Evolutionary conservation across 768 basidiomycete species (phyloP).

Genomic region (Guyanaporus albipodus): DNA sequence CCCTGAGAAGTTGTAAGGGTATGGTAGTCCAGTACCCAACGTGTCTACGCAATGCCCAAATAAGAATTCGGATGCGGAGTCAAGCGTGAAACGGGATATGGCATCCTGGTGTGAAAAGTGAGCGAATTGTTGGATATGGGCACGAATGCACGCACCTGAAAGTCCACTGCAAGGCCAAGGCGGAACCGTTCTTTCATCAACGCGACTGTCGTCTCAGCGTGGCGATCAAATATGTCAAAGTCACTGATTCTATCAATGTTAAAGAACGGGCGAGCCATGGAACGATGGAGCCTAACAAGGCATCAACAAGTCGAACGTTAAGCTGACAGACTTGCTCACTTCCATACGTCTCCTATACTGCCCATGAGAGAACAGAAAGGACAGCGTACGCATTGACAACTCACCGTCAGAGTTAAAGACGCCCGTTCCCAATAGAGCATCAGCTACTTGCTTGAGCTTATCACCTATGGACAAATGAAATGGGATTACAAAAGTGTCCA

Average conservation of each 20-base stretch:
- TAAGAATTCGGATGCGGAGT: constrained; percentile 52
- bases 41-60: constrained; percentile 43
- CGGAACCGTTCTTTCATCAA: constrained; percentile 42
- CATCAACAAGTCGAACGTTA: not conserved
- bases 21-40: constrained; percentile 35
- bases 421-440: constrained; percentile 44
- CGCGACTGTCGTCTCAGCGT: constrained; percentile 45
- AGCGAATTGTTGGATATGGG: not conserved
- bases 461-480: constrained; percentile 24
- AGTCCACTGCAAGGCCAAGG: constrained; percentile 51
- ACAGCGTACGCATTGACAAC: not conserved
- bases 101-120: constrained; percentile 32
- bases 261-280: constrained; percentile 72
- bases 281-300: constrained; percentile 52
- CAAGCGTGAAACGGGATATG: constrained; percentile 46
- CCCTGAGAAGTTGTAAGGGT: constrained; percentile 30
- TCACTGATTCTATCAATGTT: constrained; percentile 55
- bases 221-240: constrained; percentile 59
- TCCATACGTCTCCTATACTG: constrained; percentile 62
- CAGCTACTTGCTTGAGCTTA: constrained; percentile 28
- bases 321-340: constrained; percentile 35
- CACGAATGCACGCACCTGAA: constrained; percentile 41
- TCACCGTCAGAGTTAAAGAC: constrained; percentile 54
- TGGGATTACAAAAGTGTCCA: not conserved
- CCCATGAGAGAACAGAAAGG: not conserved